Percentiles rank a stretch among this genome's conserved stretches.
phyloP scores from a whole-genome alignment of 768 basidiomycete species.

The Lyophyllum shimeji region DNA sequence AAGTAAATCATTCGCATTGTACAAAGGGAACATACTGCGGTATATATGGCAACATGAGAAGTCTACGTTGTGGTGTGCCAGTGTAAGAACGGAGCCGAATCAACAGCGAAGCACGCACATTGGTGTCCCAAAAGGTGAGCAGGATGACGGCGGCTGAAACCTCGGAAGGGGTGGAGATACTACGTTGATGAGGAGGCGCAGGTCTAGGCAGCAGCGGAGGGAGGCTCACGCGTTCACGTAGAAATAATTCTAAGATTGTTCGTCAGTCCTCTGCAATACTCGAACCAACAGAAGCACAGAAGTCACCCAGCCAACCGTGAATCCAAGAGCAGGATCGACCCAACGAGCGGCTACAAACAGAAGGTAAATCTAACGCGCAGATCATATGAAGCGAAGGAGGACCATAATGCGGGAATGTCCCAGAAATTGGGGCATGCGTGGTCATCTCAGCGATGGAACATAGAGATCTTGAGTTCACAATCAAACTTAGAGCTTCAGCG shows the following conservation, averaged over 20 bases:
- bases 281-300: background rate
- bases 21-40: constrained; percentile 37
- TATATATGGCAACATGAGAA: constrained; percentile 55
- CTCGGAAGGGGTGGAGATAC: constrained; percentile 72
- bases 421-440: constrained; percentile 75
- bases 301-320: constrained; percentile 55
- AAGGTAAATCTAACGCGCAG: background rate
- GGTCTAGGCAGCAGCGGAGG: background rate
- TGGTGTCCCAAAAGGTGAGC: constrained; percentile 69
- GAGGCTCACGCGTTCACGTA: constrained; percentile 37
- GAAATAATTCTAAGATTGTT: constrained; percentile 37
- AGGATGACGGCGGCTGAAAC: constrained; percentile 71
- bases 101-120: constrained; percentile 37
- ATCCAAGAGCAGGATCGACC: constrained; percentile 60
- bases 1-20: no score
- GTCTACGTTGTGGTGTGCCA: constrained; percentile 26
- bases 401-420: constrained; percentile 76
- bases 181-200: constrained; percentile 15
- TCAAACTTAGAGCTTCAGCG: background rate
- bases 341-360: constrained; percentile 43
- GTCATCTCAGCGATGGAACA: constrained; percentile 79
- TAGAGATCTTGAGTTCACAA: constrained; percentile 50
- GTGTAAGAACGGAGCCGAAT: background rate
- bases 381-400: background rate
- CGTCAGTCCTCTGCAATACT: background rate